These are phyloP conservation scores for Daedalea quercina DNA, from an alignment of 768 basidiomycete species.

Conservation along the genomic window DNA sequence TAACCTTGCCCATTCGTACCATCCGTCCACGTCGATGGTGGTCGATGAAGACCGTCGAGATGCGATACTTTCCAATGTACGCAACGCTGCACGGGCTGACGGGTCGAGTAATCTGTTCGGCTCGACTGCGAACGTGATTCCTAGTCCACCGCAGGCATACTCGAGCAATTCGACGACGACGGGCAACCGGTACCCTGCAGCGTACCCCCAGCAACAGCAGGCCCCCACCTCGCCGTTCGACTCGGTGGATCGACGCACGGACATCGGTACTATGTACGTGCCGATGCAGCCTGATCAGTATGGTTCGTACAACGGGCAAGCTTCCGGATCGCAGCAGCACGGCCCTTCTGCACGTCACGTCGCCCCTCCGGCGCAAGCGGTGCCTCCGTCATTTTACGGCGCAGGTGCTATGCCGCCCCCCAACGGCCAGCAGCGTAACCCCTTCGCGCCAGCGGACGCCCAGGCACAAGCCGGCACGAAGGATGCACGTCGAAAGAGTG, in stretches of 20 bases:
- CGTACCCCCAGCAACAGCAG: slow-evolving; percentile 39
- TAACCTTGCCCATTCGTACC: slow-evolving; percentile 56
- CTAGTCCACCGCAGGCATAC: slow-evolving; percentile 75
- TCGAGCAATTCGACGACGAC: slow-evolving; percentile 41
- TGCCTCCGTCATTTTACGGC: slow-evolving; percentile 66
- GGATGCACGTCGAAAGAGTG: slow-evolving; percentile 53
- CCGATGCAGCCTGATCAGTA: slow-evolving; percentile 84
- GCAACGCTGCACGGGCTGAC: slow-evolving; percentile 53
- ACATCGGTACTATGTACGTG: slow-evolving; percentile 65
- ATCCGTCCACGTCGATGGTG: slow-evolving; percentile 53
- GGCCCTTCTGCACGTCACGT: slow-evolving; percentile 35
- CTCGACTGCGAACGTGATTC: slow-evolving; percentile 42
- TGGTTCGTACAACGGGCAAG: slow-evolving; percentile 41
- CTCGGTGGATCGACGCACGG: slow-evolving; percentile 53
- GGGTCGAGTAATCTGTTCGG: slow-evolving; percentile 36
- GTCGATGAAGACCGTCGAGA: slow-evolving; percentile 70
- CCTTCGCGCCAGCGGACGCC: slow-evolving; percentile 19
- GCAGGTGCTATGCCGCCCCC: slow-evolving; percentile 49
- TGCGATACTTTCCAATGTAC: slow-evolving; percentile 76
- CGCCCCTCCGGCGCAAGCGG: slow-evolving; percentile 43
- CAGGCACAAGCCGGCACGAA: slow-evolving; percentile 39
- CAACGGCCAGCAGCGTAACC: slow-evolving; percentile 30
- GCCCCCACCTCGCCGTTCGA: slow-evolving; percentile 36
- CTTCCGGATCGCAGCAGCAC: slow-evolving; percentile 25
- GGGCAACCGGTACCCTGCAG: slow-evolving; percentile 55